These are phyloP conservation scores for Trichoderma sp. DNA, from an alignment of 2,329 filamentous ascomycete genomes.

Conservation along the genomic window DNA sequence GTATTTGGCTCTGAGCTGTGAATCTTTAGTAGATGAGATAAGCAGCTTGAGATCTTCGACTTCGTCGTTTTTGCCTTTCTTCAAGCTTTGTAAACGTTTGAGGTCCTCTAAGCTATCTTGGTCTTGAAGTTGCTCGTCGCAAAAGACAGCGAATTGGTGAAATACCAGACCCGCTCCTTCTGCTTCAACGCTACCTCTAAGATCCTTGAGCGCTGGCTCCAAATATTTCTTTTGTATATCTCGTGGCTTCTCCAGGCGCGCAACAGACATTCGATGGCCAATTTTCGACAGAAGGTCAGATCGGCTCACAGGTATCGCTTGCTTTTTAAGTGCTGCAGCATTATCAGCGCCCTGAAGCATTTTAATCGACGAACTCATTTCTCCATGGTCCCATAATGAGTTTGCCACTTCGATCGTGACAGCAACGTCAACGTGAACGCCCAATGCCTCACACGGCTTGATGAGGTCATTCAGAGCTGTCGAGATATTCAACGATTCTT, in stretches of 20 bases:
- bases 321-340: slow-evolving; percentile 64
- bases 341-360: slow-evolving; percentile 77
- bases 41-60: slow-evolving; percentile 71
- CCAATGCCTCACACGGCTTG: slow-evolving; percentile 68
- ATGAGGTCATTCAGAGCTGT: slow-evolving; percentile 81
- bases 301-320: slow-evolving; percentile 72
- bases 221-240: slow-evolving; percentile 87
- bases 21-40: slow-evolving; percentile 54
- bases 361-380: slow-evolving; percentile 84
- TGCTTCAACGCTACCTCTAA: slow-evolving; percentile 69
- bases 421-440: slow-evolving; percentile 75
- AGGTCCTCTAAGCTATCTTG: slow-evolving; percentile 84
- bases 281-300: slow-evolving; percentile 85
- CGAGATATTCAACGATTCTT: slow-evolving; percentile 85
- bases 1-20: slow-evolving; percentile 60
- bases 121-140: slow-evolving; percentile 90
- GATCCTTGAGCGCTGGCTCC: slow-evolving; percentile 78
- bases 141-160: slow-evolving; percentile 93
- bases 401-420: slow-evolving; percentile 83
- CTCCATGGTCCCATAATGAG: slow-evolving; percentile 91
- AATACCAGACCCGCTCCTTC: slow-evolving; percentile 84
- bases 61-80: slow-evolving; percentile 80
- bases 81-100: slow-evolving; percentile 75
- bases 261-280: slow-evolving; percentile 85
- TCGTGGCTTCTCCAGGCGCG: slow-evolving; percentile 87